A percentile compares a stretch with the other conserved stretches of the same genome.
Conservation (phyloP, 257 asterid species). For the Ilex asprella region DNA sequence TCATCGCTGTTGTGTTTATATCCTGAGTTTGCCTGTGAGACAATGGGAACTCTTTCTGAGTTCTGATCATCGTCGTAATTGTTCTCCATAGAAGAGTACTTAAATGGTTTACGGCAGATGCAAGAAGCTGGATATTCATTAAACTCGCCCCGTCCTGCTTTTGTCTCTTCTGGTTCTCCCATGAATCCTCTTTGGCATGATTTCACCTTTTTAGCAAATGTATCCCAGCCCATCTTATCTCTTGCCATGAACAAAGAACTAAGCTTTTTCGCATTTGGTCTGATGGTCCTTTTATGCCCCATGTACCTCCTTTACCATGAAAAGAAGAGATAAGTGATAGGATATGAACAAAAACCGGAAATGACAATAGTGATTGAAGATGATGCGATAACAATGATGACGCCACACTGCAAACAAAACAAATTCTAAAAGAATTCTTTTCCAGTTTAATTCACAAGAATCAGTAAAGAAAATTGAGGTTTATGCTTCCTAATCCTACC, state of each 20-base stretch:
- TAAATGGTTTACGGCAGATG: slow-evolving; percentile 64
- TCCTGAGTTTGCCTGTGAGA: slow-evolving; percentile 20
- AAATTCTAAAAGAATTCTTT: no score
- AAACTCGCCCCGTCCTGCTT: slow-evolving; percentile 91
- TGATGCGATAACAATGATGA: no score
- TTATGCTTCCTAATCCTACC: no score
- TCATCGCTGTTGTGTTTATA: slow-evolving; percentile 14
- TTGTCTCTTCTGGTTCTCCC: slow-evolving; percentile 96
- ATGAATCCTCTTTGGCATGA: slow-evolving; percentile 93
- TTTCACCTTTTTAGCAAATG: slow-evolving; percentile 76
- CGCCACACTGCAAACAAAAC: no score
- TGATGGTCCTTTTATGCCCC: slow-evolving; percentile 93
- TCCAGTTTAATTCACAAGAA: no score
- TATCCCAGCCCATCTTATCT: slow-evolving; percentile 68
- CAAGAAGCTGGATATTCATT: slow-evolving; percentile 90
- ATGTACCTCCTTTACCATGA: slow-evolving; percentile 69
- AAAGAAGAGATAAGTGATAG: not conserved
- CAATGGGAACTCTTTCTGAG: slow-evolving; percentile 18
- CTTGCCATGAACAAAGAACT: slow-evolving; percentile 59
- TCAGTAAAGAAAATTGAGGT: no score
- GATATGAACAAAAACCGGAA: no score
- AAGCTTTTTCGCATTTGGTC: slow-evolving; percentile 94
- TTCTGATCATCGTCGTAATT: slow-evolving; percentile 23
- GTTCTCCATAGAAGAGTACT: slow-evolving; percentile 16
- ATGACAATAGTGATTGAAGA: no score